Conservation (phyloP, 768 basidiomycete species). For the Amanita exitialis region DNA sequence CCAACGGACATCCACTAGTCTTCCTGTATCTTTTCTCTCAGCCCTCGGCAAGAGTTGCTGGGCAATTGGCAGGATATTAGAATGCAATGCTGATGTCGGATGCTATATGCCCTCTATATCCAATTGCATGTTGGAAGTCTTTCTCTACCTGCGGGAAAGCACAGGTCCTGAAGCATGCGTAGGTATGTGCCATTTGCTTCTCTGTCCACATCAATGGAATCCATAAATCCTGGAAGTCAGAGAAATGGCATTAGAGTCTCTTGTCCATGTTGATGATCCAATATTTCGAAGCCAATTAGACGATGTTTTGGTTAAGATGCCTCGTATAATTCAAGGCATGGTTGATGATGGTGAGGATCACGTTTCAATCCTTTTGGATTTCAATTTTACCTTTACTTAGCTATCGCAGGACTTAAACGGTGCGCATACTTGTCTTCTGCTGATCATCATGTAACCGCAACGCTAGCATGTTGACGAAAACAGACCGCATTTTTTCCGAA, state of each 20-base stretch:
- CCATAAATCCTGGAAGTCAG: conserved; percentile 16
- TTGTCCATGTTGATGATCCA: background rate
- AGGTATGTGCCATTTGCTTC: conserved; percentile 10
- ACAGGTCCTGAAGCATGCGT: conserved; percentile 10
- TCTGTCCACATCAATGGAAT: background rate
- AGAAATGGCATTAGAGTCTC: conserved; percentile 19
- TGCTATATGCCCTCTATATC: conserved; percentile 14
- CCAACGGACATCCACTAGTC: background rate
- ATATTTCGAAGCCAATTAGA: background rate
- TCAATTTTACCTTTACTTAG: background rate
- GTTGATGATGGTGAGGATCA: background rate
- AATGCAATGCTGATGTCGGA: conserved; percentile 8
- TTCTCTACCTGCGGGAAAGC: conserved; percentile 16
- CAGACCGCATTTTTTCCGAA: background rate
- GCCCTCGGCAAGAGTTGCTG: conserved; percentile 21
- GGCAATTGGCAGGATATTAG: conserved; percentile 13
- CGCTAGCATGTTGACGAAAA: background rate
- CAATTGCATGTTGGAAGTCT: conserved; percentile 19
- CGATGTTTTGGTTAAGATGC: background rate
- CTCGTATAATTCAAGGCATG: background rate
- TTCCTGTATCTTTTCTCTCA: conserved; percentile 10
- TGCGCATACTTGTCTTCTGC: background rate
- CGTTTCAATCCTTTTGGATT: background rate
- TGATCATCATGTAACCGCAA: background rate
- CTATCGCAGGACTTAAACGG: background rate